Base-by-base conservation (phyloP, 2,329 filamentous ascomycete genomes). In the Fusarium continuum region DNA sequence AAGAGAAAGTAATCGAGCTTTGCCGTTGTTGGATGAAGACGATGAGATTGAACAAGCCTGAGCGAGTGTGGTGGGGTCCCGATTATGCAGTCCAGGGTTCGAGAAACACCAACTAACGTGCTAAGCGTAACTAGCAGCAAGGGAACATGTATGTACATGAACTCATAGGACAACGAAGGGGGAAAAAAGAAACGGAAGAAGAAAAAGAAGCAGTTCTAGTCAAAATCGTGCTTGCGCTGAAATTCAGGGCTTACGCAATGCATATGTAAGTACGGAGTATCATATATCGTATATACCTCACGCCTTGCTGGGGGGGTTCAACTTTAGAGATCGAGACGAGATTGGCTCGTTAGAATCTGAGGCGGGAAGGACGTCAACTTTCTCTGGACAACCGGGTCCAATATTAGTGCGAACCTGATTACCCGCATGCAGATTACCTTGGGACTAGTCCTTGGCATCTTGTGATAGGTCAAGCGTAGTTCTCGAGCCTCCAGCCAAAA, bases 1-100 rank as follows among this genome's bases (percentile, higher is more conserved):
- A 34, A 38, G 43, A 47, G 31, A 25, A 44, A 47, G 22, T 36
- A 48, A 20, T 26, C 23, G 39, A 54, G 31, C 54, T 54, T 55
- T 55, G 44, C 41, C 61, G 61, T 38, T 56, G 61, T 47, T 45
- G 34, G 50, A 38, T 65, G 38, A 54, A 39, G 46, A 47, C 46
- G 32, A 49, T 52, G 41, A 49, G 38, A 41, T 34, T 40, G 51
- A 63, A 57, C 11, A 29, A 47, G 23, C 31, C n/a, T 41, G 29
- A 60, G 39, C 36, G 51, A 64, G 62, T 68, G 67, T 69, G 63
- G 67, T 70, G 67, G 67, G 67, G 67, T 64, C 56, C 36, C 40
- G 52, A 58, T 56, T 58, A 70, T 67, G 67, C 67, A 61, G 62
- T 63, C 63, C 39, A 60, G 61, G 57, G 58, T 66, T 39, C 26